Evolutionary conservation across 208 protist genomes (phyloP).

Genomic region (Herpetomonas samuelpessoai): DNA sequence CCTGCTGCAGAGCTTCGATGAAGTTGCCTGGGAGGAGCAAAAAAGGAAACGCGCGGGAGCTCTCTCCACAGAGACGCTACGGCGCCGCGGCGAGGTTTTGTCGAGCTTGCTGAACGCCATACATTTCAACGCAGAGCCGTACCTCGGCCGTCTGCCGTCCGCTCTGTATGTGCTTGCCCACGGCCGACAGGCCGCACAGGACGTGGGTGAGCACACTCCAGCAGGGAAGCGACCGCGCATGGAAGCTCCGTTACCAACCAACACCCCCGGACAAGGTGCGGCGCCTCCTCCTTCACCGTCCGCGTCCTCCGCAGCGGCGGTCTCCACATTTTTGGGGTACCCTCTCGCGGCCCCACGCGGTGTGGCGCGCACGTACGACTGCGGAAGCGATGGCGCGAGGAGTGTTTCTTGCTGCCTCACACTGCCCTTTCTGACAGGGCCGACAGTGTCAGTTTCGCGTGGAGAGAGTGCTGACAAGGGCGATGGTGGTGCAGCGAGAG

Average conservation of each 20-base stretch:
- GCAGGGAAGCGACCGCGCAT: not conserved
- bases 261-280: too few species aligned
- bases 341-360: not conserved
- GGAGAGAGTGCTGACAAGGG: too few species aligned
- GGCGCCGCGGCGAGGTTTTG: slow-evolving; percentile 41
- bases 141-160: slow-evolving; percentile 42
- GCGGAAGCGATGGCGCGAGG: not conserved
- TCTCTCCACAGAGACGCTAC: slow-evolving; percentile 24
- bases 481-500: not conserved
- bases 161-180: slow-evolving; percentile 21
- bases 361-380: not conserved
- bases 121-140: slow-evolving; percentile 43
- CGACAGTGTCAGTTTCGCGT: too few species aligned
- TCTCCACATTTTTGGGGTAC: slow-evolving; percentile 1
- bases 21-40: slow-evolving; percentile 15
- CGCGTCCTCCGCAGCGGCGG: not conserved
- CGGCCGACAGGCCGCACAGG: slow-evolving; percentile 1
- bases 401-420: slow-evolving; percentile 25
- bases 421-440: too few species aligned
- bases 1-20: slow-evolving; percentile 42
- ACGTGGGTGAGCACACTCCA: not conserved
- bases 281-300: too few species aligned
- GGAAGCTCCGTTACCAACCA: too few species aligned
- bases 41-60: not conserved
- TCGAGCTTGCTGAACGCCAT: slow-evolving; percentile 47